These are phyloP conservation scores for Monosporascus sp. DNA, from an alignment of 2,329 filamentous ascomycete species.

Conservation along the genomic window DNA sequence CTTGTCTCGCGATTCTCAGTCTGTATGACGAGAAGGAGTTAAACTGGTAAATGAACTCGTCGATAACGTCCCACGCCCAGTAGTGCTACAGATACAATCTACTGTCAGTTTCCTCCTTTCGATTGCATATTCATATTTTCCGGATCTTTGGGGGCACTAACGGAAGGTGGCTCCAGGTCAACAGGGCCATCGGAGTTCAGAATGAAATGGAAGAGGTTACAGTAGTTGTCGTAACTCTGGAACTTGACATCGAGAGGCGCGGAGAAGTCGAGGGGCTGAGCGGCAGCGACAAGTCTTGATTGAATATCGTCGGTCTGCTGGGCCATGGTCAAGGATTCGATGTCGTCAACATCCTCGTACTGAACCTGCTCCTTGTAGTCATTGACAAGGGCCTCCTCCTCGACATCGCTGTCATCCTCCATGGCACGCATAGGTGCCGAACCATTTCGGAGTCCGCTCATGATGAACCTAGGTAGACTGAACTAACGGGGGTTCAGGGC, in stretches of 20 bases:
- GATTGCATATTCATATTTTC: neutral
- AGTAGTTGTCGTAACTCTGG: slow-evolving; percentile 98
- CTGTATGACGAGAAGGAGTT: slow-evolving; percentile 98
- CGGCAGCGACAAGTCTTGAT: slow-evolving; percentile 82
- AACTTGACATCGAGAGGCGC: slow-evolving; percentile 96
- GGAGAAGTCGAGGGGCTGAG: slow-evolving; percentile 92
- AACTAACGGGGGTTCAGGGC: neutral
- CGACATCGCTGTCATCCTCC: slow-evolving; percentile 84
- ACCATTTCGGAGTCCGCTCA: slow-evolving; percentile 60
- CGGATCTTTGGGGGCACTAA: slow-evolving; percentile 43
- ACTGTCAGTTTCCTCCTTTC: slow-evolving; percentile 12
- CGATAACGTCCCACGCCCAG: slow-evolving; percentile 99
- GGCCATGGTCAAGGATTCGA: slow-evolving; percentile 61
- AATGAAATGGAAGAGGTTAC: slow-evolving; percentile 98
- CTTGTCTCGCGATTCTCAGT: slow-evolving; percentile 78
- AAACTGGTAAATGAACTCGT: slow-evolving; percentile 99
- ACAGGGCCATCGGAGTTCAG: slow-evolving; percentile 99
- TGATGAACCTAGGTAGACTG: slow-evolving; percentile 28
- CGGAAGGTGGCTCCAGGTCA: slow-evolving; percentile 91
- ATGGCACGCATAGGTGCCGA: slow-evolving; percentile 53
- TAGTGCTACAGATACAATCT: slow-evolving; percentile 62
- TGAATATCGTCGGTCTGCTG: slow-evolving; percentile 88
- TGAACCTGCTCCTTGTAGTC: slow-evolving; percentile 96
- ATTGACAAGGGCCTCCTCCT: slow-evolving; percentile 92
- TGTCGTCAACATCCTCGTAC: slow-evolving; percentile 82